phyloP scores from a whole-genome alignment of 306 rosid genomes.

The Albizia julibrissin region DNA sequence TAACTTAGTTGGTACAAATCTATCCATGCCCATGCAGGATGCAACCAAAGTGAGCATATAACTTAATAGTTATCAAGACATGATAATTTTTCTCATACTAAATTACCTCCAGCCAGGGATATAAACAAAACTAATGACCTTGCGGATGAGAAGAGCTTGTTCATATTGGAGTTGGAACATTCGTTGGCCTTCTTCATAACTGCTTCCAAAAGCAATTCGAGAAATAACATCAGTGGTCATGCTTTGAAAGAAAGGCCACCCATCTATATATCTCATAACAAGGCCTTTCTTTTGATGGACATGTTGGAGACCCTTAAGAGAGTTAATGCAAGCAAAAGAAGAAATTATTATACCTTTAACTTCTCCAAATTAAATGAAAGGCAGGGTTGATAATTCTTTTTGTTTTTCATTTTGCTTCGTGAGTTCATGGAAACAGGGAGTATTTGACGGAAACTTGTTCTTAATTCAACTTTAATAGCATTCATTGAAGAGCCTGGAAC shows the following conservation, averaged over 20 bases:
- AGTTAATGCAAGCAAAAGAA: too few species aligned
- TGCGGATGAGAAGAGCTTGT: background rate
- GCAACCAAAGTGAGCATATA: background rate
- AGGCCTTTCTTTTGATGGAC: background rate
- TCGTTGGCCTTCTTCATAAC: background rate
- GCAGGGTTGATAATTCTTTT: conserved; percentile 48
- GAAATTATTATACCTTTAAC: conserved; percentile 38
- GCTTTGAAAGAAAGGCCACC: conserved; percentile 28
- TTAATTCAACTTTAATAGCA: too few species aligned
- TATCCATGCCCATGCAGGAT: background rate
- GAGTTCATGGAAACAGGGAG: too few species aligned
- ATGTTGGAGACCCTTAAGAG: too few species aligned
- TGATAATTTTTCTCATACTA: too few species aligned
- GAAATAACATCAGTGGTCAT: conserved; percentile 37
- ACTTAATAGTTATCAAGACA: too few species aligned
- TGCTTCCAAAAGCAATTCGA: conserved; percentile 31
- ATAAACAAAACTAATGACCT: background rate
- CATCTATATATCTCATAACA: conserved; percentile 24
- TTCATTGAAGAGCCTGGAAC: too few species aligned
- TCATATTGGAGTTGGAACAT: conserved; percentile 8
- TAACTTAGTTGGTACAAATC: background rate
- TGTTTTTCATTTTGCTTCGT: conserved; percentile 23
- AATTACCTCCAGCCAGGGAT: background rate
- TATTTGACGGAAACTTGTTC: too few species aligned
- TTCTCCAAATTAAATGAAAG: conserved; percentile 36